A percentile compares a stretch with the other conserved stretches of the same genome.
phyloP scores from a whole-genome alignment of 345 rosid genomes.

The Brassica carinata region DNA sequence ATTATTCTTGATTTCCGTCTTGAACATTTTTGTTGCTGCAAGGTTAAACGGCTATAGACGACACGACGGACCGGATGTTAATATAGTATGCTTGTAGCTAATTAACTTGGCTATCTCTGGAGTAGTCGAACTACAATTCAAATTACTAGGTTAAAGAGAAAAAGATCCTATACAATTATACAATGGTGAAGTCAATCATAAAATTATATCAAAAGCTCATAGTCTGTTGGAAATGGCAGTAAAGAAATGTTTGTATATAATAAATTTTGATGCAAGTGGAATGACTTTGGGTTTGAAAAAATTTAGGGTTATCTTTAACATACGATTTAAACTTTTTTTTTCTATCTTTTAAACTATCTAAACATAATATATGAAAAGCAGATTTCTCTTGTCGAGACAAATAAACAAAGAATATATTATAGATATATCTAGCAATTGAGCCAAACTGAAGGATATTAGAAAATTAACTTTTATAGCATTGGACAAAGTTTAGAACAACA shows the following conservation, averaged over 20 bases:
- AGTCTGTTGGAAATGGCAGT: not conserved
- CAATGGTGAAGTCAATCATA: not conserved
- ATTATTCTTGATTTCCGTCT: not conserved
- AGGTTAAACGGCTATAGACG: not conserved
- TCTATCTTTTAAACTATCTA: not conserved
- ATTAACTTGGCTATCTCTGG: not conserved
- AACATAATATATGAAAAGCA: not conserved
- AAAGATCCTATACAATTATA: not conserved
- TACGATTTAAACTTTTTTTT: not conserved
- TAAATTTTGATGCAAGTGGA: not conserved
- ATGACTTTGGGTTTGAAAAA: conserved; percentile 18
- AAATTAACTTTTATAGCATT: not conserved
- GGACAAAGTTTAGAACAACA: not conserved
- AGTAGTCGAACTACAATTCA: not conserved
- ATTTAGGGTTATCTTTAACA: not conserved
- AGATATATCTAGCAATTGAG: not conserved
- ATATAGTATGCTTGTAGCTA: not conserved
- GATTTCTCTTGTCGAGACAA: conserved; percentile 2
- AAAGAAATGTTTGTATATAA: conserved; percentile 10
- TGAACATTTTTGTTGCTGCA: not conserved
- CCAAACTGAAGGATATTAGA: not conserved
- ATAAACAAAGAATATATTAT: not conserved
- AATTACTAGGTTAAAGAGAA: not conserved
- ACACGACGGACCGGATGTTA: not conserved
- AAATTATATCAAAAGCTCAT: not conserved